Evolutionary conservation across 305 asterid species (phyloP), one percentile per base, ranked within the genome.

Genomic region (Fraxinus sp.): DNA sequence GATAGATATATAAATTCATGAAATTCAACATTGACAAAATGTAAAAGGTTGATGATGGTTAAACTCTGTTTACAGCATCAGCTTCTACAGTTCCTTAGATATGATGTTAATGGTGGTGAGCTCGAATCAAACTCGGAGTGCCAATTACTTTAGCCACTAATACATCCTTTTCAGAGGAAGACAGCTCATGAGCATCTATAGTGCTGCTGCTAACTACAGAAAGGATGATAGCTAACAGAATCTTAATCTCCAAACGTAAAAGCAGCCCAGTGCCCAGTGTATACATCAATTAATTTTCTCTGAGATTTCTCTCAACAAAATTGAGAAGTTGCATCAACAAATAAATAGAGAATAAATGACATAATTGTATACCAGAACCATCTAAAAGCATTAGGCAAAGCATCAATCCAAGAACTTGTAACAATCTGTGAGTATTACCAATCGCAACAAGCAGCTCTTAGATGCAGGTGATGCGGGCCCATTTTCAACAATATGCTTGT

Each of bases 371-470:
- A 83, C 20, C 78, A 82, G 83, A 30, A 83, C 72, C 39, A 39
- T 43, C 77, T 36, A 82, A 83, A 79, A 24, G 28, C 26, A 26
- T 26, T 24, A 20, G 41, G 24, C 35, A 79, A 70, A 57, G 22
- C 83, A 75, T 83, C 81, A 52, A 66, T 13, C 36, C 30, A 10
- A 77, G 71, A 78, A 78, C 46, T 10, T 66, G 49, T 52, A 30
- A 73, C 26, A 79, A 75, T 70, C 52, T 81, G 64, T 39, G 81
- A 90, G 82, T 57, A 80, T 86, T 94, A 95, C 99, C 98, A 85
- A 85, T 80, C 90, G 88, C 87, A 95, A 81, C 83, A 94, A 86
- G 95, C 97, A 94, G 84, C 87, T 91, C 90, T 87, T 90, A 10
- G 83, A 49, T 76, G 79, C 79, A 18, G 75, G 59, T 32, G 90